A percentile compares a stretch with the other conserved stretches of the same genome.
phyloP scores from a whole-genome alignment of 176 grass and related monocot genomes.

The Zoysia pacifica region DNA sequence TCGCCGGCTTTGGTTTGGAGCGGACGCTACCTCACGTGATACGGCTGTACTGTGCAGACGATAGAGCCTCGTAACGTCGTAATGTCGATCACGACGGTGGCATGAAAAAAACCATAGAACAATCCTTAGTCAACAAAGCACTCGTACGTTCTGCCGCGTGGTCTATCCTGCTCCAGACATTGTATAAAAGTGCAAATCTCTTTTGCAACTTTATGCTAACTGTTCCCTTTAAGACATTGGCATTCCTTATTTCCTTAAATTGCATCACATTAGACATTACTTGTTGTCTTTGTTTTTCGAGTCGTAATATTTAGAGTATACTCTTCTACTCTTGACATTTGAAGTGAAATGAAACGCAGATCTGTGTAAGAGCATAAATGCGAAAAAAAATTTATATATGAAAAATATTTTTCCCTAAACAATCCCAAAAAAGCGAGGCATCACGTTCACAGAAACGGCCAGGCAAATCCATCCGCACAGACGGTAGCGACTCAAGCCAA shows the following conservation, averaged over 20 bases:
- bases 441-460: slow-evolving; percentile 15
- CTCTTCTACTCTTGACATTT: background rate
- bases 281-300: background rate
- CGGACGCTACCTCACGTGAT: slow-evolving; percentile 15
- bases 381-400: background rate
- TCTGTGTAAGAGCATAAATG: background rate
- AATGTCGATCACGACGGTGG: background rate
- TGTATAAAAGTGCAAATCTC: background rate
- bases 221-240: background rate
- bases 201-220: background rate
- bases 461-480: background rate
- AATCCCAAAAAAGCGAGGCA: background rate
- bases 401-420: background rate
- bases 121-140: background rate
- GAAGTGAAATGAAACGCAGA: background rate
- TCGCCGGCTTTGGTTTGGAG: background rate
- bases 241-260: background rate
- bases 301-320: background rate
- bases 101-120: background rate
- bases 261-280: background rate
- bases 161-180: background rate
- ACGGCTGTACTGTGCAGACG: background rate
- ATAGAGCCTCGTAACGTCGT: background rate
- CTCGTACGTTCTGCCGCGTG: background rate
- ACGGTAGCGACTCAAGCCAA: background rate